Conservation (phyloP, 331 rosid species). For the Cydonia oblonga region DNA sequence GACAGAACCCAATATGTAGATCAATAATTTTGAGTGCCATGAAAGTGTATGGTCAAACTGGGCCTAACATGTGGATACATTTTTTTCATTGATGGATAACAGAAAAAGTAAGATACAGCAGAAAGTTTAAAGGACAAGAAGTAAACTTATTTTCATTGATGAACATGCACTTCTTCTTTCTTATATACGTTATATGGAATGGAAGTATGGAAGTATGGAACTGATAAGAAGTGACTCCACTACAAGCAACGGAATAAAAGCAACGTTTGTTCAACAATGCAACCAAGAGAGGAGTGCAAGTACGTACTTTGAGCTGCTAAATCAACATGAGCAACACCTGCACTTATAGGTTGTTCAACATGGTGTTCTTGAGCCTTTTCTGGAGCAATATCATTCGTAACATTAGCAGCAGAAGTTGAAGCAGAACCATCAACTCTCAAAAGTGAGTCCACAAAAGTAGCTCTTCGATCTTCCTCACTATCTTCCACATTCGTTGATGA, state of each 20-base stretch:
- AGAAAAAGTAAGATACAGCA: background rate
- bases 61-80: background rate
- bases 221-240: background rate
- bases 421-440: constrained; percentile 41
- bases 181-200: background rate
- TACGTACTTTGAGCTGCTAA: constrained; percentile 41
- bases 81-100: background rate
- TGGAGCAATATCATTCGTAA: constrained; percentile 13
- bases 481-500: constrained; percentile 52
- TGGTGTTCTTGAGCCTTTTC: constrained; percentile 22
- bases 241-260: background rate
- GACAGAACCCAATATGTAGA: background rate
- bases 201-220: too few relatives aligned
- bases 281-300: constrained; percentile 14
- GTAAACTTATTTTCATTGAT: background rate
- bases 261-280: background rate
- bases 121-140: background rate
- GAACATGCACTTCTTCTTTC: background rate
- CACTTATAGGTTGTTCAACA: constrained; percentile 23
- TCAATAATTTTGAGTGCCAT: background rate
- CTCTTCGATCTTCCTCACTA: constrained; percentile 61
- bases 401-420: constrained; percentile 31
- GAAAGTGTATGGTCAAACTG: background rate
- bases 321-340: constrained; percentile 26
- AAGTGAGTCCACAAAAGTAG: constrained; percentile 75